Conservation (phyloP, 169 alveolate genomes). For the Ichthyophthirius multifiliis region DNA sequence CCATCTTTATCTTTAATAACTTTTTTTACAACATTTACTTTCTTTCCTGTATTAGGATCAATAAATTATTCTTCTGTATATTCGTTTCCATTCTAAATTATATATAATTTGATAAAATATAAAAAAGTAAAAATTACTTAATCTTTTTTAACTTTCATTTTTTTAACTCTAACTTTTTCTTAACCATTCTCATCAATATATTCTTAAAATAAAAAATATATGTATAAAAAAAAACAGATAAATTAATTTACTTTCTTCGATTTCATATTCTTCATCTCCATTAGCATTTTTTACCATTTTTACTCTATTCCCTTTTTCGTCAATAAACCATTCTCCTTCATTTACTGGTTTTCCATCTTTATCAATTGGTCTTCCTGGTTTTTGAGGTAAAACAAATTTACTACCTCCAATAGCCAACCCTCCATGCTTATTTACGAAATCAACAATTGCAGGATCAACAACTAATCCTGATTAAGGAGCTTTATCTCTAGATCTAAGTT, state of each 20-base stretch:
- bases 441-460: slow-evolving; percentile 11
- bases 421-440: slow-evolving; percentile 32
- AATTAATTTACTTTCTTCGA: slow-evolving; percentile 25
- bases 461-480: slow-evolving; percentile 4
- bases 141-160: slow-evolving; percentile 25
- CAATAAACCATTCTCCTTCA: slow-evolving; percentile 47
- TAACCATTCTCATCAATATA: slow-evolving; percentile 40
- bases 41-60: slow-evolving; percentile 25
- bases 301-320: slow-evolving; percentile 33
- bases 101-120: neutral
- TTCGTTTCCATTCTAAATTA: slow-evolving; percentile 28
- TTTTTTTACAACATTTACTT: slow-evolving; percentile 21
- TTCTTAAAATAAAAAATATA: neutral
- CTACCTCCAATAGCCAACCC: slow-evolving; percentile 44
- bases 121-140: neutral
- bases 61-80: slow-evolving; percentile 27
- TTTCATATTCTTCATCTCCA: slow-evolving; percentile 37
- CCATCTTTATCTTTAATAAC: slow-evolving; percentile 44
- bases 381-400: neutral
- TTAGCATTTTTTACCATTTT: slow-evolving; percentile 28
- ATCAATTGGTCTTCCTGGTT: slow-evolving; percentile 19
- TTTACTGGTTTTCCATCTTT: slow-evolving; percentile 30
- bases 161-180: slow-evolving; percentile 21
- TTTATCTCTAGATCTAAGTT: slow-evolving; percentile 42
- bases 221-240: neutral